phyloP scores from a whole-genome alignment of 768 basidiomycete species.

The Kwoniella dendrophila region DNA sequence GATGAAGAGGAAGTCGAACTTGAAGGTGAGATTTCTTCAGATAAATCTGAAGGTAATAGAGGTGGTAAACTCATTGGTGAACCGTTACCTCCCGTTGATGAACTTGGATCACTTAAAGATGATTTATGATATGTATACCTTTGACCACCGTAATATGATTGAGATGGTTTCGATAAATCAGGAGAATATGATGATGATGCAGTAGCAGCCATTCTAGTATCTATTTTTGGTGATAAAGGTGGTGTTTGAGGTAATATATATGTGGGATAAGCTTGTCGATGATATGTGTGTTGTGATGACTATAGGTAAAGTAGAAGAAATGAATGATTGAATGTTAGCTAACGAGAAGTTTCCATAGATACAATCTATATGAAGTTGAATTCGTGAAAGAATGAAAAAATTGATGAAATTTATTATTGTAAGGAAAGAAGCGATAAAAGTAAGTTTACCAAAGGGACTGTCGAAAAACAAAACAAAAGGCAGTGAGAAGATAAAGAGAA shows the following conservation, averaged over 20 bases:
- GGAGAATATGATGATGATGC: too few species aligned
- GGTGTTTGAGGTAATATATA: conserved; percentile 12
- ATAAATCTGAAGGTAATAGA: conserved; percentile 22
- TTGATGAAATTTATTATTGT: too few species aligned
- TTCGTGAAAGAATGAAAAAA: too few species aligned
- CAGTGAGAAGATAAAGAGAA: too few species aligned
- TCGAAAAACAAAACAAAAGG: too few species aligned
- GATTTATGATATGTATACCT: conserved; percentile 5
- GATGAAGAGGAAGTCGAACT: conserved; percentile 13
- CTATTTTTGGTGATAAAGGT: conserved; percentile 10
- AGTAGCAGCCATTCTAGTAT: conserved; percentile 4
- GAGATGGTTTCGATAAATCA: conserved; percentile 1
- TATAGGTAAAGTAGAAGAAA: neutral
- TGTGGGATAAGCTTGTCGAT: conserved; percentile 3
- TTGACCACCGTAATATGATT: neutral
- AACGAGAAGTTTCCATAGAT: too few species aligned
- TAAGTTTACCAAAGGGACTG: too few species aligned
- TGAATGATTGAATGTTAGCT: neutral
- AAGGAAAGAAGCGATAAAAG: too few species aligned
- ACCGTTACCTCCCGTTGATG: neutral
- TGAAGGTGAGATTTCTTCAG: conserved; percentile 27
- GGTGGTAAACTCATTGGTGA: conserved; percentile 34
- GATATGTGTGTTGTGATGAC: conserved; percentile 1
- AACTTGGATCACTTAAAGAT: neutral
- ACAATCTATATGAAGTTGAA: too few species aligned